Evolutionary conservation across 805 yeast species (phyloP), one percentile per base, ranked within the genome.

Genomic region (Sugiyamaella smithiae): DNA sequence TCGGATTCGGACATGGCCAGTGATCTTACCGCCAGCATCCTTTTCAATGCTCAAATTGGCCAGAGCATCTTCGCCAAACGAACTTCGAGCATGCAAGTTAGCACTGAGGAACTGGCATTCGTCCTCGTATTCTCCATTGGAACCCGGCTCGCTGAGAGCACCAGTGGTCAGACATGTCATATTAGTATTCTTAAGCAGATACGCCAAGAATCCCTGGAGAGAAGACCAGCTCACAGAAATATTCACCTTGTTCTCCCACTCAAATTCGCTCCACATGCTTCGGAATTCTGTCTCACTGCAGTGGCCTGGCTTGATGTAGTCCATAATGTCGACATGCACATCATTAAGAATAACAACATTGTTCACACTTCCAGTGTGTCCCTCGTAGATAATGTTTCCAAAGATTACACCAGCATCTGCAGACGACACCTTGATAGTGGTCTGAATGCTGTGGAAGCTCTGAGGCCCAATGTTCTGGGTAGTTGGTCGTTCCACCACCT

Each of bases 331-430:
- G 51, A 93, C 90, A 65, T 90, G 96, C 43, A 93, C 89, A 65
- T 93, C 98, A 62, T 88, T 88, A 63, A 93, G 76, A 51, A 93
- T 90, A 50, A 93, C 97, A 67, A 89, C 85, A 48, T 89, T 86
- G 48, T 82, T 81, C 61, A 88, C 96, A 57, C 84, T 85, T 35
- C 96, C 90, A 60, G 91, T 95, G 52, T 85, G 95, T 49, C 98
- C 98, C 67, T 90, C 98, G 66, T 91, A 93, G 11, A 91, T 85
- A 65, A 93, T 89, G 70, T 91, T 91, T 65, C 99, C 99, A 65
- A 93, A 93, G 45, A 93, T 88, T 47, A 91, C 97, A 60, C 98
- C 99, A 6, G 99, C 90, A 63, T 95, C 99, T 12, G 98, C 97
- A 38, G 96, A 86, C 0, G 96, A 85, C 40, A 93, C 99, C 69